Base-by-base conservation (phyloP, 2,329 filamentous ascomycete genomes). In the Botrytis squamosa region DNA sequence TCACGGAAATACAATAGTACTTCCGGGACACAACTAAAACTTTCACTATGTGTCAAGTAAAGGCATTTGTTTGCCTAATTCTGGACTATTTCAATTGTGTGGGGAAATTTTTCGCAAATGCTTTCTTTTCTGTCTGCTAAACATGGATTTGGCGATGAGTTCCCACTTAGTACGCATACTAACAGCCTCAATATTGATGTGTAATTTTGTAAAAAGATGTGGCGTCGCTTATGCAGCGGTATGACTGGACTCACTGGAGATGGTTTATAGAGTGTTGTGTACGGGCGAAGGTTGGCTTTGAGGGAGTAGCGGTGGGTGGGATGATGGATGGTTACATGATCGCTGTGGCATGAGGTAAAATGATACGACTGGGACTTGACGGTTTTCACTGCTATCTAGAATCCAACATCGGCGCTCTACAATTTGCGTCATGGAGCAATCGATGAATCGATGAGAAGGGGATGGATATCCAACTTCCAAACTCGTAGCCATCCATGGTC, bases 111-210 rank as follows among this genome's bases (percentile, higher is more conserved):
- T 25, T 40, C n/a, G 25, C 29, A 52, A 65, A 22, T 52, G 36
- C 40, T 29, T 71, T 60, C 36, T 42, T 49, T 49, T 71, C 29
- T 49, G 38, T 16, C 38, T 60, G 20, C 22, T 49, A 71, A 49
- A 64, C 33, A 62, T 52, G 69, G 57, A 18, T 65, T 25, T 49
- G 14, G 25, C 59, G 33, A 52, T 44, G n/a, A 20, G 9, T 12
- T 40, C 52, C 69, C 69, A 71, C 69, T 71, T 71, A 29, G 69
- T 25, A 33, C 18, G 9, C 29, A 33, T 25, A 44, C 69, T 65
- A 71, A 64, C 33, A 71, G 69, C 59, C 59, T 71, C 69, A 52
- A 38, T 71, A 71, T 65, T 44, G 42, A 40, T 14, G 42, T 40
- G 40, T n/a, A 20, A 67, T 68, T 57, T 57, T 22, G 29, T 68